phyloP scores from a whole-genome alignment of 2,329 filamentous ascomycete genomes.

The Incumbomyces lentus region DNA sequence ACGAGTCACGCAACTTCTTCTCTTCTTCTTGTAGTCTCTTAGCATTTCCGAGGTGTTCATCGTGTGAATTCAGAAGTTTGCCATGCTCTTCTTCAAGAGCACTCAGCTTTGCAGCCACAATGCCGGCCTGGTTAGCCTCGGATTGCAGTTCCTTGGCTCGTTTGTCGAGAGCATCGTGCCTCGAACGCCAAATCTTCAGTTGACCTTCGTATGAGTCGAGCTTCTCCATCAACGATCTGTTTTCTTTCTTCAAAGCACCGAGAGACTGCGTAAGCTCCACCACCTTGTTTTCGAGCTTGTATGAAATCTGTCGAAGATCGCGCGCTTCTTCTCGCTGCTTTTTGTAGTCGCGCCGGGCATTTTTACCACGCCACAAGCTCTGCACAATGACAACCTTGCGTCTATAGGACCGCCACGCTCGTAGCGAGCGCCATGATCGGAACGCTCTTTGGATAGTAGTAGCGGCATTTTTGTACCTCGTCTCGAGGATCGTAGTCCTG shows the following conservation, averaged over 20 bases:
- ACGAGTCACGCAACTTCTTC: slow-evolving; percentile 68
- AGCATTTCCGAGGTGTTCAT: slow-evolving; percentile 81
- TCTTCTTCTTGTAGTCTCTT: slow-evolving; percentile 94
- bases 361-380: slow-evolving; percentile 80
- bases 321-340: slow-evolving; percentile 84
- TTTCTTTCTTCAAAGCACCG: slow-evolving; percentile 85
- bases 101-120: slow-evolving; percentile 77
- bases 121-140: slow-evolving; percentile 95
- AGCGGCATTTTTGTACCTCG: slow-evolving; percentile 82
- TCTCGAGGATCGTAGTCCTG: slow-evolving; percentile 87
- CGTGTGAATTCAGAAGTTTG: slow-evolving; percentile 77
- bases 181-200: slow-evolving; percentile 89
- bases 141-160: slow-evolving; percentile 88
- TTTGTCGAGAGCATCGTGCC: slow-evolving; percentile 80
- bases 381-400: slow-evolving; percentile 83
- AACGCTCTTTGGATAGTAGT: slow-evolving; percentile 83
- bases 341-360: slow-evolving; percentile 78
- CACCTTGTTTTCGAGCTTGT: slow-evolving; percentile 99
- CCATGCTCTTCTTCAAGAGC: slow-evolving; percentile 94
- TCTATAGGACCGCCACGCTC: slow-evolving; percentile 77
- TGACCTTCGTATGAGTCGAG: slow-evolving; percentile 94
- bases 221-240: slow-evolving; percentile 77
- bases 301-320: slow-evolving; percentile 98
- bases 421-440: slow-evolving; percentile 68
- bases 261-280: slow-evolving; percentile 92